These are phyloP conservation scores for Malus sieversii DNA, from an alignment of 306 rosid species.

Conservation along the genomic window DNA sequence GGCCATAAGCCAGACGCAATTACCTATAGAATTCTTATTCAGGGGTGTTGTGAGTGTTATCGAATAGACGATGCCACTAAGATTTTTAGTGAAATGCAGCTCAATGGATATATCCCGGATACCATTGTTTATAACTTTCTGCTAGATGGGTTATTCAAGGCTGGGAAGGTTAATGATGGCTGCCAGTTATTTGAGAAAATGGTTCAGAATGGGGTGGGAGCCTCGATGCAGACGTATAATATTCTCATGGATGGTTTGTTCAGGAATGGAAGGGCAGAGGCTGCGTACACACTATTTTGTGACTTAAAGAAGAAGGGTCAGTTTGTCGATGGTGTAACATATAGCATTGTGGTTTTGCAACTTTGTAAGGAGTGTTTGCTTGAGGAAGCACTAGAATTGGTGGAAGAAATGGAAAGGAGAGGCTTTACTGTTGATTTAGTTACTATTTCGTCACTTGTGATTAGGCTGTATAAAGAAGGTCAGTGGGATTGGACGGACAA, in stretches of 20 bases:
- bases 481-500: conserved; percentile 74
- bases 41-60: conserved; percentile 59
- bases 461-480: conserved; percentile 53
- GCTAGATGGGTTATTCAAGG: conserved; percentile 67
- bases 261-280: conserved; percentile 79
- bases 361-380: conserved; percentile 67
- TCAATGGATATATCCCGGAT: conserved; percentile 41
- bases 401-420: conserved; percentile 87
- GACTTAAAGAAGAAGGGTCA: conserved; percentile 85
- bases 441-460: conserved; percentile 61
- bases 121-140: conserved; percentile 63
- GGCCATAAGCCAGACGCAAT: conserved; percentile 61
- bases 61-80: conserved; percentile 47
- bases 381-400: conserved; percentile 58
- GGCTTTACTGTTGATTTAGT: conserved; percentile 73
- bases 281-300: conserved; percentile 62
- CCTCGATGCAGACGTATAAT: conserved; percentile 62
- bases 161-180: conserved; percentile 50
- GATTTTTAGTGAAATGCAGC: conserved; percentile 61
- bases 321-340: conserved; percentile 68
- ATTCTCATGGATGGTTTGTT: conserved; percentile 70
- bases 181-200: conserved; percentile 83
- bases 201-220: conserved; percentile 64
- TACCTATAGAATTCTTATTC: conserved; percentile 56
- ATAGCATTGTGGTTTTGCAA: conserved; percentile 67